phyloP scores from a whole-genome alignment of 441 rosid genomes.

The Raphanus hybrid region DNA sequence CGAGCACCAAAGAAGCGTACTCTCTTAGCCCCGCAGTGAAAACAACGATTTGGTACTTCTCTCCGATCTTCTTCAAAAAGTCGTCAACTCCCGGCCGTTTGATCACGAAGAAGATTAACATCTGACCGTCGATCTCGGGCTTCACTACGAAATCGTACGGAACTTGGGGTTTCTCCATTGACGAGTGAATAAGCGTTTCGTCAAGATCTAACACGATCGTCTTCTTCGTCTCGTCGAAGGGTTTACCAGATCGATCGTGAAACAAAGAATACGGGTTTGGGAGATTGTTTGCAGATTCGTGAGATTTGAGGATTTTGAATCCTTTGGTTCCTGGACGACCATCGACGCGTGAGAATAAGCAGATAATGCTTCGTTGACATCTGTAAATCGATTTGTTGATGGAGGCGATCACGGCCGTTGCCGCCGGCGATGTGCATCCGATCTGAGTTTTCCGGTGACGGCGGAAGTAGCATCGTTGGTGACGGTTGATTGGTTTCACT shows the following conservation, averaged over 20 bases:
- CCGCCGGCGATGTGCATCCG: slow-evolving; percentile 40
- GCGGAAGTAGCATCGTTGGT: slow-evolving; percentile 39
- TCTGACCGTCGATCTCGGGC: slow-evolving; percentile 68
- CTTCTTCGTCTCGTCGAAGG: slow-evolving; percentile 44
- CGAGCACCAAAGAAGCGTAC: slow-evolving; percentile 79
- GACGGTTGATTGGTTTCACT: slow-evolving; percentile 22
- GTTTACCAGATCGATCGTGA: slow-evolving; percentile 23
- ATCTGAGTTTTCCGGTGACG: slow-evolving; percentile 44
- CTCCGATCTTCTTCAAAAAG: slow-evolving; percentile 58
- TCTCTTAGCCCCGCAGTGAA: slow-evolving; percentile 85
- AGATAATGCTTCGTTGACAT: slow-evolving; percentile 64
- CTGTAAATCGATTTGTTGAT: slow-evolving; percentile 62
- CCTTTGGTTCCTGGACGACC: slow-evolving; percentile 45
- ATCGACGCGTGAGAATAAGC: slow-evolving; percentile 61
- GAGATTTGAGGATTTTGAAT: slow-evolving; percentile 53
- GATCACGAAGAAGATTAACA: slow-evolving; percentile 67
- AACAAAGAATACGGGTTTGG: background rate
- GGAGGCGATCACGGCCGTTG: slow-evolving; percentile 50
- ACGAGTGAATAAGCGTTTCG: slow-evolving; percentile 81
- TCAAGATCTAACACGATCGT: slow-evolving; percentile 94
- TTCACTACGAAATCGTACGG: slow-evolving; percentile 64
- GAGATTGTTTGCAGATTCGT: background rate
- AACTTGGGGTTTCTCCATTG: slow-evolving; percentile 63
- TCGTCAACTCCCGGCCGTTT: slow-evolving; percentile 86
- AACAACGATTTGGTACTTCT: slow-evolving; percentile 70